Evolutionary conservation across 495 filamentous ascomycete genomes (phyloP), one percentile per base, ranked within the genome.

Genomic region (Hypoxylon fragiforme): DNA sequence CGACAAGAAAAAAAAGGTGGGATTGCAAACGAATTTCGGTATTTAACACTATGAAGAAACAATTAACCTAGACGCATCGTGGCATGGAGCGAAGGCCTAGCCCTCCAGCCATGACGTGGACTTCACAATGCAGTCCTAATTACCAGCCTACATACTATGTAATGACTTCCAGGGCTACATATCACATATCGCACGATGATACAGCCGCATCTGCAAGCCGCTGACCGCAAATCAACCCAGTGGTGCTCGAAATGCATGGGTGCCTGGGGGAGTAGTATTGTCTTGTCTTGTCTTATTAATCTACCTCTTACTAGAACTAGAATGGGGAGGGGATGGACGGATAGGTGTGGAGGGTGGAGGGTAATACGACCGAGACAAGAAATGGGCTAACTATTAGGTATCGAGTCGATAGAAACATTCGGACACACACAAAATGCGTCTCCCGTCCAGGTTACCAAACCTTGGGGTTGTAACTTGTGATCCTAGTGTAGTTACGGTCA

Each of bases 141-240:
- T 4, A 9, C n/a, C n/a, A n/a, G n/a, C n/a, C n/a, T n/a, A n/a
- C n/a, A n/a, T n/a, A n/a, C n/a, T n/a, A n/a, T n/a, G n/a, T n/a
- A n/a, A n/a, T n/a, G n/a, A n/a, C n/a, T n/a, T n/a, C n/a, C n/a
- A n/a, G n/a, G n/a, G n/a, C n/a, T 41, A 38, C 12, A 48, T 50
- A 60, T n/a, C n/a, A n/a, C 50, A 47, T 61, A 55, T 56, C 18
- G 58, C 58, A 47, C 54, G 44, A 54, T 63, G 60, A 58, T 63
- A 63, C 60, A 63, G 60, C 60, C 60, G 60, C 60, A 63, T 58
- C 54, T 50, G 54, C 59, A 53, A 52, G 54, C 48, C 49, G 59
- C 59, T 62, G 37, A 62, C 59, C 59, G 59, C 54, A 57, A 50
- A 44, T 46, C 40, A 42, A 47, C 51, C 50, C 40, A 40, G 41